Percentiles rank a stretch among this genome's conserved stretches.
These are phyloP conservation scores for Spirogloea muscicola DNA, from an alignment of 139 green algal genomes.

Conservation along the genomic window DNA sequence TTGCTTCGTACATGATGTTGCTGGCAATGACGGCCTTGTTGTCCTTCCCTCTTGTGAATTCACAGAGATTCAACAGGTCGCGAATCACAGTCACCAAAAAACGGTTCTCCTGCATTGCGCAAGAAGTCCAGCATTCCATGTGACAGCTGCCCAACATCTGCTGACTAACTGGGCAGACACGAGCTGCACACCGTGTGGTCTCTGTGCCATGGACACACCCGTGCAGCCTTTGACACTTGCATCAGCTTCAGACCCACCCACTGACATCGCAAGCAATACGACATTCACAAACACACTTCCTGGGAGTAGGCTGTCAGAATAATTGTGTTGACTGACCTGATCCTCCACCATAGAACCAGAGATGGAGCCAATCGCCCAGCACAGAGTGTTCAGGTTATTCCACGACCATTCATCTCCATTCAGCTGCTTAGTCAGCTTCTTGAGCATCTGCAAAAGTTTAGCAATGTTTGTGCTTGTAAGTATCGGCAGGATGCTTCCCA, in stretches of 20 bases:
- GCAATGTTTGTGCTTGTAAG: too few species aligned
- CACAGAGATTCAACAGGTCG: conserved; percentile 97
- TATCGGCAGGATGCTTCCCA: too few species aligned
- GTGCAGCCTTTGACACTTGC: too few species aligned
- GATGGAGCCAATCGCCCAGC: conserved; percentile 97
- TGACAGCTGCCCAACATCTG: too few species aligned
- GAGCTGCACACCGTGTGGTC: too few species aligned
- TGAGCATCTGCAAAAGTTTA: conserved; percentile 70
- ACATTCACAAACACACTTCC: too few species aligned
- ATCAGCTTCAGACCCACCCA: too few species aligned
- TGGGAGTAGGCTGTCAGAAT: too few species aligned
- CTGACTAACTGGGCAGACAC: too few species aligned
- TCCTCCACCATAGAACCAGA: conserved; percentile 82
- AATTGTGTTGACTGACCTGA: conserved; percentile 31
- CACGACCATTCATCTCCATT: conserved; percentile 79
- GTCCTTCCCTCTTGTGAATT: conserved; percentile 97
- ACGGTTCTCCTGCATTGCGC: conserved; percentile 83
- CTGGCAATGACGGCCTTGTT: conserved; percentile 99
- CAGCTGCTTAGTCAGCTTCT: conserved; percentile 72
- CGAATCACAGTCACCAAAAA: conserved; percentile 96
- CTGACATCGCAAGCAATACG: too few species aligned
- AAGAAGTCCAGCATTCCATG: too few species aligned
- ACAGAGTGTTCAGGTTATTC: conserved; percentile 92
- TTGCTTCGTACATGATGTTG: conserved; percentile 99
- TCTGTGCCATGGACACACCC: too few species aligned